Percentiles rank a stretch among this genome's conserved stretches.
phyloP scores from a whole-genome alignment of 2,329 filamentous ascomycete genomes.

The Aspergillus sp. region DNA sequence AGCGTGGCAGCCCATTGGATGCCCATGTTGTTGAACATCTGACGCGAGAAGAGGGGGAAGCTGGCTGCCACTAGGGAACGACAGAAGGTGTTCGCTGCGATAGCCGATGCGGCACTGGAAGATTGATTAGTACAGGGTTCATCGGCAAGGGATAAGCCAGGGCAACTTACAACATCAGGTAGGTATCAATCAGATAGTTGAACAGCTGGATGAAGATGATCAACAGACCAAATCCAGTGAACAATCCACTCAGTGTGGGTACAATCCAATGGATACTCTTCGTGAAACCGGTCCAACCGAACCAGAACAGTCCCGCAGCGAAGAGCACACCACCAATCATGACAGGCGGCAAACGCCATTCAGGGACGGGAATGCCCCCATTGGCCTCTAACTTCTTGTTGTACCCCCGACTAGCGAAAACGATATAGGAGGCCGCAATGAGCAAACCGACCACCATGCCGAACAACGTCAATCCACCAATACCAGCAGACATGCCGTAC shows the following conservation, averaged over 20 bases:
- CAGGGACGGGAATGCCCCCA: conserved; percentile 58
- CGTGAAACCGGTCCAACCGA: conserved; percentile 68
- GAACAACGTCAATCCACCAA: conserved; percentile 78
- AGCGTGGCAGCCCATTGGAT: conserved; percentile 44
- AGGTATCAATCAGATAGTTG: conserved; percentile 63
- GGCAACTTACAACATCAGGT: conserved; percentile 48
- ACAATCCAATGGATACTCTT: conserved; percentile 44
- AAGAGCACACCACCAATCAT: conserved; percentile 56
- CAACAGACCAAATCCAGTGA: conserved; percentile 60
- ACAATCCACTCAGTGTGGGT: conserved; percentile 50
- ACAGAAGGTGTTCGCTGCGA: conserved; percentile 56
- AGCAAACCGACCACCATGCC: conserved; percentile 78
- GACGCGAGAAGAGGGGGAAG: conserved; percentile 58
- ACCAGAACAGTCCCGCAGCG: conserved; percentile 71
- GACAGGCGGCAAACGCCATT: conserved; percentile 59
- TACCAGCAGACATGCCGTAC: conserved; percentile 69
- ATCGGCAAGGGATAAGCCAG: neutral
- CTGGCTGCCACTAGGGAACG: conserved; percentile 50
- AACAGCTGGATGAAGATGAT: conserved; percentile 60
- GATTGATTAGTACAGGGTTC: neutral
- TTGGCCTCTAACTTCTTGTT: conserved; percentile 69
- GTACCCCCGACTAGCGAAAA: conserved; percentile 68
- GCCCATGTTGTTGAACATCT: conserved; percentile 53
- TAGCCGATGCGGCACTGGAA: conserved; percentile 51
- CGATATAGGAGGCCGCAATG: conserved; percentile 65